Percentiles rank a stretch among this genome's conserved stretches.
phyloP scores from a whole-genome alignment of 768 basidiomycete species.

The Cyclocybe cylindracea region DNA sequence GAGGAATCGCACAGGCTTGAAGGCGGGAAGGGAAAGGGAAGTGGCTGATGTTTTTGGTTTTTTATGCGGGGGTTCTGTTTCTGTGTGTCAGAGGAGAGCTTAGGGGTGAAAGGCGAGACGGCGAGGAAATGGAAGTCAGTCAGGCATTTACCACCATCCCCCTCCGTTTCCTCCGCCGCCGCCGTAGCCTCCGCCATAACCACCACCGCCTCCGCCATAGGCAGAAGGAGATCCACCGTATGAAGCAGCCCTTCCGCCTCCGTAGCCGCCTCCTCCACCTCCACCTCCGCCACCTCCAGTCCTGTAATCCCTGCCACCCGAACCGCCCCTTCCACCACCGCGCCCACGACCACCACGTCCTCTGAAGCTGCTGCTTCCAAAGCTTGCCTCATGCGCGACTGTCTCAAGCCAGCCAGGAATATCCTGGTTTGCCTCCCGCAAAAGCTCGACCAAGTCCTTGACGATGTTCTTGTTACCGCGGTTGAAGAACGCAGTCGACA shows the following conservation, averaged over 20 bases:
- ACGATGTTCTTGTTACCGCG: conserved; percentile 92
- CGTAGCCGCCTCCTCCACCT: conserved; percentile 31
- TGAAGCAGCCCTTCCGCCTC: conserved; percentile 19
- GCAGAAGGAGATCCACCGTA: conserved; percentile 23
- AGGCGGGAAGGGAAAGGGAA: conserved; percentile 10
- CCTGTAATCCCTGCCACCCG: conserved; percentile 50
- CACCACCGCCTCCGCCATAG: conserved; percentile 28
- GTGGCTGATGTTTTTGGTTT: conserved; percentile 28
- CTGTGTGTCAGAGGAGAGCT: conserved; percentile 19
- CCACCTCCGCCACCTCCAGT: conserved; percentile 36
- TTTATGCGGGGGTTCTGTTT: conserved; percentile 28
- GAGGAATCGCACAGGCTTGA: conserved; percentile 16
- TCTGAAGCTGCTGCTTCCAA: conserved; percentile 60
- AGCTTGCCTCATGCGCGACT: conserved; percentile 79
- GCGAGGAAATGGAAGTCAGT: conserved; percentile 8
- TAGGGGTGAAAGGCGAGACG: conserved; percentile 11
- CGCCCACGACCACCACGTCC: conserved; percentile 65
- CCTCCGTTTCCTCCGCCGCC: conserved; percentile 33
- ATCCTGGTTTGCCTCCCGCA: conserved; percentile 95
- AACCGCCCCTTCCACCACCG: conserved; percentile 48
- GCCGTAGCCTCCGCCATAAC: conserved; percentile 28
- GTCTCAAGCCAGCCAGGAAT: conserved; percentile 90
- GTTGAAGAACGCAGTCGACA: conserved; percentile 95
- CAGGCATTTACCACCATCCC: conserved; percentile 46
- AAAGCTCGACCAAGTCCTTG: conserved; percentile 87